A percentile compares a stretch with the other conserved stretches of the same genome.
Evolutionary conservation across 768 basidiomycete genomes (phyloP).

Genomic region (Flagelloscypha sp.): DNA sequence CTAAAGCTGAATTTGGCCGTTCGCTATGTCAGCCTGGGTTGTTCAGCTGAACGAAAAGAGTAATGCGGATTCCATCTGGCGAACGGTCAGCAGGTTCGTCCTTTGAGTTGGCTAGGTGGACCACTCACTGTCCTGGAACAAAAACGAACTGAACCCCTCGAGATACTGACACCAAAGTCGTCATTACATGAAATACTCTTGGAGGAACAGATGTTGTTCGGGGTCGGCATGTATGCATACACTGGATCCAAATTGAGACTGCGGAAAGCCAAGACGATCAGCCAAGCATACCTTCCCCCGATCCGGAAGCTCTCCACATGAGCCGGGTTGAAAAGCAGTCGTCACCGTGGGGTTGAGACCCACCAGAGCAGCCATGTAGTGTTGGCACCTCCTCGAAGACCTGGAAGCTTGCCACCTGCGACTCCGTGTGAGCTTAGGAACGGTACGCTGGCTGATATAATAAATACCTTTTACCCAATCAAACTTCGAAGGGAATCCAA

Average conservation of each 20-base stretch:
- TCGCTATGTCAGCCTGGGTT: constrained; percentile 56
- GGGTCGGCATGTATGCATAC: constrained; percentile 71
- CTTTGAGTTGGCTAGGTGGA: no score
- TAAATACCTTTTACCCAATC: constrained; percentile 68
- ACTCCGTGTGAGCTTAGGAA: no score
- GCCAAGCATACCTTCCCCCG: constrained; percentile 54
- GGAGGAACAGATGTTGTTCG: constrained; percentile 51
- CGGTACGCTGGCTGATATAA: no score
- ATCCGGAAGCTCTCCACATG: constrained; percentile 66
- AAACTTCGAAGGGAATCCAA: constrained; percentile 60
- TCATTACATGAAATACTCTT: constrained; percentile 54
- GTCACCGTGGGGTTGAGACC: constrained; percentile 49
- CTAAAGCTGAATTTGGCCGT: constrained; percentile 68
- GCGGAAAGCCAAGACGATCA: constrained; percentile 1
- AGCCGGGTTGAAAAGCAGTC: constrained; percentile 68
- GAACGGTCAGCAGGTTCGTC: no score
- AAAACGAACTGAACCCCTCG: constrained; percentile 62
- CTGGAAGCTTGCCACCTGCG: constrained; percentile 75
- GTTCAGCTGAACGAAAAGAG: constrained; percentile 76
- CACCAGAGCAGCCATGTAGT: constrained; percentile 63
- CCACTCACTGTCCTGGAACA: constrained; percentile 49
- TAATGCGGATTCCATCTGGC: constrained; percentile 60
- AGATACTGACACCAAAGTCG: constrained; percentile 72
- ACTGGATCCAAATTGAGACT: constrained; percentile 31
- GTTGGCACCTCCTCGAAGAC: constrained; percentile 60